Percentiles rank a stretch among this genome's conserved stretches.
Conservation (phyloP, 192 early-diverging fungal genomes). For the Entomortierella parvispora region DNA sequence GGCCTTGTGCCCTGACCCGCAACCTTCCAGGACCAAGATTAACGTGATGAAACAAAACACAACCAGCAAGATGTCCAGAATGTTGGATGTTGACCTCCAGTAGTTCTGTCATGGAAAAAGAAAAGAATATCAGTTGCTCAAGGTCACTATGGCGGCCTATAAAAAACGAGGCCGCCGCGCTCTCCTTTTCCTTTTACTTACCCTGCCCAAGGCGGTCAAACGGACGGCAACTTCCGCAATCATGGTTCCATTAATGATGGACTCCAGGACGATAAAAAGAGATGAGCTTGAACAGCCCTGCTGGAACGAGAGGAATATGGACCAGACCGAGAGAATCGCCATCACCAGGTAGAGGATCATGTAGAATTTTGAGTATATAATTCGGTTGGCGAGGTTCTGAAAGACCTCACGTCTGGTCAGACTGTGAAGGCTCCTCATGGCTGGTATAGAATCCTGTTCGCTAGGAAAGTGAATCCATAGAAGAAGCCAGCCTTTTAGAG, state of each 20-base stretch:
- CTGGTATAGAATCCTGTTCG: slow-evolving; percentile 12
- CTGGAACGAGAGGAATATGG: slow-evolving; percentile 57
- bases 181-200: slow-evolving; percentile 42
- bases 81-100: slow-evolving; percentile 77
- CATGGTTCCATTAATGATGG: slow-evolving; percentile 80
- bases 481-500: background rate
- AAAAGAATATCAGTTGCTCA: slow-evolving; percentile 14
- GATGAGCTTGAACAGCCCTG: slow-evolving; percentile 57
- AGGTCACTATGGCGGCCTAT: background rate
- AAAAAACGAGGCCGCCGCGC: too few species aligned
- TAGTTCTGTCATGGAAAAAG: slow-evolving; percentile 54
- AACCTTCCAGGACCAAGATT: slow-evolving; percentile 71
- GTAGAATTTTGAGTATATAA: slow-evolving; percentile 69
- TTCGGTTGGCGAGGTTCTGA: slow-evolving; percentile 66
- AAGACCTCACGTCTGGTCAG: slow-evolving; percentile 60
- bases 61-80: slow-evolving; percentile 77
- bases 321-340: slow-evolving; percentile 58
- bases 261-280: slow-evolving; percentile 76
- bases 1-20: slow-evolving; percentile 66
- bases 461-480: background rate
- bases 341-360: slow-evolving; percentile 63
- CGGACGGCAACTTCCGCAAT: slow-evolving; percentile 76
- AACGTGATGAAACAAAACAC: slow-evolving; percentile 74
- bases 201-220: slow-evolving; percentile 70
- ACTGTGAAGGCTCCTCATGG: slow-evolving; percentile 58